A percentile compares a stretch with the other conserved stretches of the same genome.
Evolutionary conservation across 1,284 basidiomycete genomes (phyloP).

Genomic region (Jaminaea rosea): DNA sequence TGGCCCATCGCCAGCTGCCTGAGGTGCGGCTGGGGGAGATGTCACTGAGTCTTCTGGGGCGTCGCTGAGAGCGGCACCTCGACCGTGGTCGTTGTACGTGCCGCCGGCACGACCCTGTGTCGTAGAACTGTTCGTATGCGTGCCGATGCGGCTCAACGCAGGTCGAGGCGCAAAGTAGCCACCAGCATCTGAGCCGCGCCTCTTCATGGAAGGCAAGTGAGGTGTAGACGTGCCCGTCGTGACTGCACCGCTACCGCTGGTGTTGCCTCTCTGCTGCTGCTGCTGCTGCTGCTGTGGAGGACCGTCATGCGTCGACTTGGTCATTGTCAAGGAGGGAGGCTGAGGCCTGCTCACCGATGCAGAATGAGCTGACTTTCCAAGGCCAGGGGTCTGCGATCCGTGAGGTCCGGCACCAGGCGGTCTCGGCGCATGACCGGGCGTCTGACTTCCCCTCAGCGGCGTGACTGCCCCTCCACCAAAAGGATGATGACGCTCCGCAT

Average conservation of each 20-base stretch:
- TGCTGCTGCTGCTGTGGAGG: neutral
- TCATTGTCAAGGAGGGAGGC: slow-evolving; percentile 43
- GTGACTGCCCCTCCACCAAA: slow-evolving; percentile 41
- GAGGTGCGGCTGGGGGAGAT: too few relatives aligned
- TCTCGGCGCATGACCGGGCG: slow-evolving; percentile 19
- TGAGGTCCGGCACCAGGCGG: slow-evolving; percentile 5
- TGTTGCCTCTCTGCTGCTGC: neutral
- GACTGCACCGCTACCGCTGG: neutral
- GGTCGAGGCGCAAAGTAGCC: neutral
- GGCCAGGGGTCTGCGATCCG: neutral
- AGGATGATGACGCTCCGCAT: slow-evolving; percentile 31
- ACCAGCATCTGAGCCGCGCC: neutral
- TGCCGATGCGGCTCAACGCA: too few relatives aligned
- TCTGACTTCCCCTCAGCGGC: slow-evolving; percentile 26
- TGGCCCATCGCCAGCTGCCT: neutral
- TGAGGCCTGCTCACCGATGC: too few relatives aligned
- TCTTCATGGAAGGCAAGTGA: neutral
- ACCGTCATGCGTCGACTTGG: slow-evolving; percentile 3
- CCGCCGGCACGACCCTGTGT: slow-evolving; percentile 12
- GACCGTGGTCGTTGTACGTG: slow-evolving; percentile 25
- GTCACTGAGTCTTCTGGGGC: neutral
- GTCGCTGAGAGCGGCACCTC: slow-evolving; percentile 10
- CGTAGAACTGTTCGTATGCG: too few relatives aligned
- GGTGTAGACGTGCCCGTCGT: neutral
- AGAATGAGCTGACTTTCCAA: too few relatives aligned